These are phyloP conservation scores for Crocinoboletus sp. DNA, from an alignment of 1,284 basidiomycete species.

Conservation along the genomic window DNA sequence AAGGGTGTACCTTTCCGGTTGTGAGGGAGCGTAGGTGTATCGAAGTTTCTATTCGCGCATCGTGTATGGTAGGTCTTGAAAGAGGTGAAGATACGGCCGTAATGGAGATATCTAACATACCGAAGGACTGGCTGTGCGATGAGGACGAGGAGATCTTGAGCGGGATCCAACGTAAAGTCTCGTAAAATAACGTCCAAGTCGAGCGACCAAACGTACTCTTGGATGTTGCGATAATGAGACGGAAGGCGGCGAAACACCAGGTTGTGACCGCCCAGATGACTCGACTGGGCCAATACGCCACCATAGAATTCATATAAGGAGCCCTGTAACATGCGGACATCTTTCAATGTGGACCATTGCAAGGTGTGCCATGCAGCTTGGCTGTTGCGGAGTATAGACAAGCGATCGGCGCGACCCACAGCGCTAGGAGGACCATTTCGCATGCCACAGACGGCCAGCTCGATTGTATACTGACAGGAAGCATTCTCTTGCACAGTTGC, in stretches of 20 bases:
- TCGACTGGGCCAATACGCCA: slow-evolving; percentile 50
- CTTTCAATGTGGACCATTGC: slow-evolving; percentile 35
- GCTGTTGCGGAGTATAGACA: slow-evolving; percentile 40
- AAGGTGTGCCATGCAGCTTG: slow-evolving; percentile 46
- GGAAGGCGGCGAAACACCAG: slow-evolving; percentile 49
- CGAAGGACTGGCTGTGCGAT: slow-evolving; percentile 37
- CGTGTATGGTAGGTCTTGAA: slow-evolving; percentile 14
- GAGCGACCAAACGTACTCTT: slow-evolving; percentile 45
- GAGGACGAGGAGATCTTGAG: slow-evolving; percentile 55
- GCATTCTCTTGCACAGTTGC: slow-evolving; percentile 36
- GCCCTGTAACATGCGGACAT: slow-evolving; percentile 38
- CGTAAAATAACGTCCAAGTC: slow-evolving; percentile 39
- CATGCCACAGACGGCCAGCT: slow-evolving; percentile 48
- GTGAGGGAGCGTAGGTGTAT: slow-evolving; percentile 46
- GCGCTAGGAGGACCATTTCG: slow-evolving; percentile 37
- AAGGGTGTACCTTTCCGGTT: slow-evolving; percentile 45
- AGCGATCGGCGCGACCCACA: slow-evolving; percentile 34
- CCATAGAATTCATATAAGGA: slow-evolving; percentile 56
- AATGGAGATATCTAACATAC: slow-evolving; percentile 20
- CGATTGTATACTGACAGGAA: slow-evolving; percentile 46
- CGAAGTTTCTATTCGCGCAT: slow-evolving; percentile 18
- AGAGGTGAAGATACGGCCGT: slow-evolving; percentile 1
- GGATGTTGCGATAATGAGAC: slow-evolving; percentile 43
- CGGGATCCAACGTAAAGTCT: slow-evolving; percentile 61
- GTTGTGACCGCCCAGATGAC: slow-evolving; percentile 20